phyloP scores from a whole-genome alignment of 306 rosid genomes.

The Senna siamea region DNA sequence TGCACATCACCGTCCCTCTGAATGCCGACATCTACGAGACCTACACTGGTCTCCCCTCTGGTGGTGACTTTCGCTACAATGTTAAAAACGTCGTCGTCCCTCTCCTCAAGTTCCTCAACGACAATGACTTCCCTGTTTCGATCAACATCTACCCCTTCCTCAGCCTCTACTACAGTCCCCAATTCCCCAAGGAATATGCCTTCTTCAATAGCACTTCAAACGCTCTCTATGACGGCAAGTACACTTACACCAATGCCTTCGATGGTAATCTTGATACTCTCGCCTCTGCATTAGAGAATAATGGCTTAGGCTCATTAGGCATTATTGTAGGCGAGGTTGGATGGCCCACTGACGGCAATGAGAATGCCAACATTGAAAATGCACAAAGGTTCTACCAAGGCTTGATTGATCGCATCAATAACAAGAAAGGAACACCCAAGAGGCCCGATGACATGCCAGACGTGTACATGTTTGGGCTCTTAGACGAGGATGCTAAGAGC shows the following conservation, averaged over 20 bases:
- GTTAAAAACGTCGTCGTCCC: slow-evolving; percentile 44
- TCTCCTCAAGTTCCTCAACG: slow-evolving; percentile 58
- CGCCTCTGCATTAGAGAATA: slow-evolving; percentile 55
- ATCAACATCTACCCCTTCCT: slow-evolving; percentile 82
- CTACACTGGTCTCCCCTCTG: slow-evolving; percentile 56
- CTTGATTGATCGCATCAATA: slow-evolving; percentile 39
- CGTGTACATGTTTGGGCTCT: slow-evolving; percentile 54
- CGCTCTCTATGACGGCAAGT: slow-evolving; percentile 53
- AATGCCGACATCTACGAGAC: slow-evolving; percentile 72
- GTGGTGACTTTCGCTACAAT: slow-evolving; percentile 59
- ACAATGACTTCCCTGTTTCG: slow-evolving; percentile 48
- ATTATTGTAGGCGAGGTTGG: slow-evolving; percentile 72
- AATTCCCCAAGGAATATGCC: slow-evolving; percentile 71
- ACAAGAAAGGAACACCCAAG: slow-evolving; percentile 59
- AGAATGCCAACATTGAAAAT: slow-evolving; percentile 42
- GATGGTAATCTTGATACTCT: slow-evolving; percentile 77
- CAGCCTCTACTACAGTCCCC: slow-evolving; percentile 63
- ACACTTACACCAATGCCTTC: slow-evolving; percentile 59
- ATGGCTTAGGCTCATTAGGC: slow-evolving; percentile 51
- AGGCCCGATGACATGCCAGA: slow-evolving; percentile 47
- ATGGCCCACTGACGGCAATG: slow-evolving; percentile 70
- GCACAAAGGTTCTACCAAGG: slow-evolving; percentile 70
- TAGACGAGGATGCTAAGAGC: slow-evolving; percentile 72
- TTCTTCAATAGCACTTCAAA: slow-evolving; percentile 50
- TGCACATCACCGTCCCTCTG: slow-evolving; percentile 64